Conservation (phyloP, 2,329 filamentous ascomycete species). For the Fusarium agapanthi region DNA sequence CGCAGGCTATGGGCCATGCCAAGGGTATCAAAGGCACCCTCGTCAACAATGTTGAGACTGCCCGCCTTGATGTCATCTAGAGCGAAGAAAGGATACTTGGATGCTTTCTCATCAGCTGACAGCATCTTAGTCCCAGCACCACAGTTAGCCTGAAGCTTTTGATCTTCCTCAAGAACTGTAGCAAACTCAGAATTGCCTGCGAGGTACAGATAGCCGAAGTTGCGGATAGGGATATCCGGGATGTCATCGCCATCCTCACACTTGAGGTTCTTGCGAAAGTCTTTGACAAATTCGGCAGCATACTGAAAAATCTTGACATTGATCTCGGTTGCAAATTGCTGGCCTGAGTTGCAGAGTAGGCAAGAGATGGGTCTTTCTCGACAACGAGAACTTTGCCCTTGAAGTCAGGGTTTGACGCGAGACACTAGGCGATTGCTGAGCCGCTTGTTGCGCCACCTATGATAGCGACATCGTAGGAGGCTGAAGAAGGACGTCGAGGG, state of each 20-base stretch:
- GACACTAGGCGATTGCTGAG: constrained; percentile 18
- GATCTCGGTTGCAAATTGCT: constrained; percentile 19
- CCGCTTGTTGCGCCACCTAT: constrained; percentile 19
- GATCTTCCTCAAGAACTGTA: not conserved
- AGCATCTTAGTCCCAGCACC: constrained; percentile 11
- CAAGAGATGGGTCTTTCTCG: constrained; percentile 1
- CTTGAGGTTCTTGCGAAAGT: constrained; percentile 8
- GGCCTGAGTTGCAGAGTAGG: constrained; percentile 13
- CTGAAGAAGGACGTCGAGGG: not conserved
- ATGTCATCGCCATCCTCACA: not conserved
- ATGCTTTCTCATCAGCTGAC: not conserved
- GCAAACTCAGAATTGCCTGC: not conserved
- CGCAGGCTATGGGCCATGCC: constrained; percentile 8
- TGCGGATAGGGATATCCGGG: constrained; percentile 4
- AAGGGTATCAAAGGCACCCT: constrained; percentile 16
- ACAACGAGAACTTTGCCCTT: constrained; percentile 13
- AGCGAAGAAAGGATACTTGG: constrained; percentile 9
- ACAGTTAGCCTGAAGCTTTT: constrained; percentile 2
- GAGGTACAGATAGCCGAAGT: constrained; percentile 21
- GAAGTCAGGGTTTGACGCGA: constrained; percentile 12
- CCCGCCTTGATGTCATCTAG: constrained; percentile 1
- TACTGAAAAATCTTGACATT: constrained; percentile 19
- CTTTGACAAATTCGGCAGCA: constrained; percentile 11
- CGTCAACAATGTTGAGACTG: constrained; percentile 13
- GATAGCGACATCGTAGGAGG: constrained; percentile 3